phyloP scores from a whole-genome alignment of 495 filamentous ascomycete genomes.

The Xylaria acuta region DNA sequence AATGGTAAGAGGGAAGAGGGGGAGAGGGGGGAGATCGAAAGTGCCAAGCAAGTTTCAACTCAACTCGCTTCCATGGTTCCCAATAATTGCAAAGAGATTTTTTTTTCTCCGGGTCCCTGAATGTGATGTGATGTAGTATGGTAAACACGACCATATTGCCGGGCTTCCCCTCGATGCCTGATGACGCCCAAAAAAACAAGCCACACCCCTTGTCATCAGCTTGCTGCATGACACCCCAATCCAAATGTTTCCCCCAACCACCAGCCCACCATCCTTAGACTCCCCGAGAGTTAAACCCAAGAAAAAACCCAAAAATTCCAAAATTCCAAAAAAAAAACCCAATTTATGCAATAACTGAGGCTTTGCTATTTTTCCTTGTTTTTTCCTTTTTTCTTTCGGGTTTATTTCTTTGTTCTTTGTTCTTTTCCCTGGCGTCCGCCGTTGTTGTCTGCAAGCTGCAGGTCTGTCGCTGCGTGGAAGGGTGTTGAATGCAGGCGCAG shows the following conservation, averaged over 20 bases:
- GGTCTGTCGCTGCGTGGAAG: not conserved
- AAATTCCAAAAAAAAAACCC: not conserved
- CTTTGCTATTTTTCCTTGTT: not conserved
- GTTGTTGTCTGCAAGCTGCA: conserved; percentile 6
- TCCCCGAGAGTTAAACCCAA: not conserved
- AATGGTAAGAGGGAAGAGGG: not conserved
- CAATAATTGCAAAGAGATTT: conserved; percentile 12
- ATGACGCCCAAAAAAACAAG: conserved; percentile 22
- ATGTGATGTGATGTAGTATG: conserved; percentile 19
- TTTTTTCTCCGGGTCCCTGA: conserved; percentile 8
- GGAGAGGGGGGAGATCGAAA: not conserved
- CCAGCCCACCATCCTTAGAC: conserved; percentile 16
- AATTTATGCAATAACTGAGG: not conserved
- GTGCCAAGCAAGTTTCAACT: conserved; percentile 28
- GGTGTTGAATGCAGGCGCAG: not conserved
- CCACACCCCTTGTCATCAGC: conserved; percentile 18
- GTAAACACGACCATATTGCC: conserved; percentile 17
- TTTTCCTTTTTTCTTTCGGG: not conserved
- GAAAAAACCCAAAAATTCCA: no score
- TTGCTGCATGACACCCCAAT: conserved; percentile 11
- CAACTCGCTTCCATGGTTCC: conserved; percentile 16
- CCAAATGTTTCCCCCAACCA: conserved; percentile 14
- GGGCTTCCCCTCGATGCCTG: conserved; percentile 23
- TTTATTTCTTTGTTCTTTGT: not conserved
- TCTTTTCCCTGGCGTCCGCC: not conserved